A percentile compares a stretch with the other conserved stretches of the same genome.
Evolutionary conservation across 129 eudicot species (phyloP).

Genomic region (Daucus carota): DH1_v3.0 NC_030387.2:4033501-4034000

Average conservation of each 20-base stretch:
- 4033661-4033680: slow-evolving; percentile 71
- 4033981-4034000: slow-evolving; percentile 53
- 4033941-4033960: slow-evolving; percentile 63
- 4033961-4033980: slow-evolving; percentile 56
- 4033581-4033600: slow-evolving; percentile 24
- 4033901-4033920: slow-evolving; percentile 89
- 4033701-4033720: slow-evolving; percentile 58
- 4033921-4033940: slow-evolving; percentile 85
- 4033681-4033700: slow-evolving; percentile 90
- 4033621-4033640: not conserved
- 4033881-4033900: slow-evolving; percentile 95
- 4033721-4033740: slow-evolving; percentile 34
- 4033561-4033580: slow-evolving; percentile 59
- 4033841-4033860: slow-evolving; percentile 97
- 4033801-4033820: slow-evolving; percentile 86
- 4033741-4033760: slow-evolving; percentile 49
- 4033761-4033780: slow-evolving; percentile 84
- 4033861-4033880: slow-evolving; percentile 91
- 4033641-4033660: slow-evolving; percentile 75
- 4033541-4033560: slow-evolving; percentile 96
- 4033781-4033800: slow-evolving; percentile 82
- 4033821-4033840: slow-evolving; percentile 74
- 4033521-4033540: slow-evolving; percentile 75
- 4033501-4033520: slow-evolving; percentile 92
- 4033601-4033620: not conserved